Evolutionary conservation across 1,284 basidiomycete genomes (phyloP).

Genomic region (Chiua sp.): DNA sequence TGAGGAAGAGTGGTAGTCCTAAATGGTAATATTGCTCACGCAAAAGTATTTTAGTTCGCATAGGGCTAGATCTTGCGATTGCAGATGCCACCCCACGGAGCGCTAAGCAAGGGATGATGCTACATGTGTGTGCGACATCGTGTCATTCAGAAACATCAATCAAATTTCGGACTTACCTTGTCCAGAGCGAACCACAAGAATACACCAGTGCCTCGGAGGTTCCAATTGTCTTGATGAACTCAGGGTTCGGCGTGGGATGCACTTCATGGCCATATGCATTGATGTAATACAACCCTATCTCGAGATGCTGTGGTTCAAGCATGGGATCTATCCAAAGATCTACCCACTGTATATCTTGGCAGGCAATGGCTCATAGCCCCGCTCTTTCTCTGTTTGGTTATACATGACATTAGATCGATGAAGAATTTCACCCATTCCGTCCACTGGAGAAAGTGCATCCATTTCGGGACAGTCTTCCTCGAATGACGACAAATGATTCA

Average conservation of each 20-base stretch:
- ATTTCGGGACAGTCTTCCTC: constrained; percentile 31
- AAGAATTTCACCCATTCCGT: constrained; percentile 57
- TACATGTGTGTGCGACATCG: constrained; percentile 28
- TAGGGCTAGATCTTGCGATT: constrained; percentile 76
- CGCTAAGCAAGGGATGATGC: constrained; percentile 91
- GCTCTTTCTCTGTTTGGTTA: constrained; percentile 55
- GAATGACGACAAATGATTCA: constrained; percentile 43
- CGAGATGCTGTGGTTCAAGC: constrained; percentile 11
- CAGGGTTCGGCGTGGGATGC: constrained; percentile 85
- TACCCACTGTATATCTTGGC: constrained; percentile 71
- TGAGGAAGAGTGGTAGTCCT: constrained; percentile 10
- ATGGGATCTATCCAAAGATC: constrained; percentile 18
- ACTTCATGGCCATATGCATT: constrained; percentile 94
- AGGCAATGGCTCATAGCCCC: constrained; percentile 61
- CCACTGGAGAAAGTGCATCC: constrained; percentile 48
- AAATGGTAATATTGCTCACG: constrained; percentile 50
- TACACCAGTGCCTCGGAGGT: constrained; percentile 83
- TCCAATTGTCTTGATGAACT: constrained; percentile 72
- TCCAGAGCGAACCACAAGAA: constrained; percentile 94
- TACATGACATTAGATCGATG: constrained; percentile 71
- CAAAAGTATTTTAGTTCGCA: constrained; percentile 86
- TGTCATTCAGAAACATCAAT: constrained; percentile 15
- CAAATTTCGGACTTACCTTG: constrained; percentile 58
- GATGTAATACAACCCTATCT: constrained; percentile 86
- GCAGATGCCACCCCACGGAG: constrained; percentile 81